Conservation (phyloP, 2,329 filamentous ascomycete genomes). For the Trichophaea hybrida region DNA sequence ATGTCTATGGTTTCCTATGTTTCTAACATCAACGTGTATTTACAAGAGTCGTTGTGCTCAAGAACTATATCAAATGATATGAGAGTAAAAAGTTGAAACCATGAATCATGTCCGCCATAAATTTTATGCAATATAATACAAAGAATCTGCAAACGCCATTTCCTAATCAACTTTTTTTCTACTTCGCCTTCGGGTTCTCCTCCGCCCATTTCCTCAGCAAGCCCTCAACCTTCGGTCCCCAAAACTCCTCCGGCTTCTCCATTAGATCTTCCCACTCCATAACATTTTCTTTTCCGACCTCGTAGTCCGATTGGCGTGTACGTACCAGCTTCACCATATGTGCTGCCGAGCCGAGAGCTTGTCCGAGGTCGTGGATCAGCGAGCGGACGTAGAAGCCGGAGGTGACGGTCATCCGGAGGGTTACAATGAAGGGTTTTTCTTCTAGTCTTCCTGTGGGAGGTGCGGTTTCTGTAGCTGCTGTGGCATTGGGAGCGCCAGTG, state of each 20-base stretch:
- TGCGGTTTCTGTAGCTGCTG: not conserved
- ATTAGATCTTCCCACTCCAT: conserved; percentile 26
- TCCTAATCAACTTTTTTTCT: not conserved
- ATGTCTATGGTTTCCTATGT: no score
- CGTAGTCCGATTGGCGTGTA: conserved; percentile 67
- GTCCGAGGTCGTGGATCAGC: conserved; percentile 79
- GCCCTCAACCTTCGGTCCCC: conserved; percentile 14
- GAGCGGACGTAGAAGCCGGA: conserved; percentile 95
- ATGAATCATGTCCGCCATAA: no score
- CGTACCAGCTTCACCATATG: conserved; percentile 77
- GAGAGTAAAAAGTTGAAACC: no score
- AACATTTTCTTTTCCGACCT: conserved; percentile 41
- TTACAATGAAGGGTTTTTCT: conserved; percentile 47
- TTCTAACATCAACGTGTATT: no score
- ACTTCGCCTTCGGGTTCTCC: conserved; percentile 5
- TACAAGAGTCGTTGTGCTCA: no score
- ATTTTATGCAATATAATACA: no score
- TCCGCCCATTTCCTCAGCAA: conserved; percentile 13
- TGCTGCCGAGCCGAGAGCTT: conserved; percentile 64
- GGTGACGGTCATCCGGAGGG: conserved; percentile 78
- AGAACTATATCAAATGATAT: no score
- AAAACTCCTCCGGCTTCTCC: conserved; percentile 7
- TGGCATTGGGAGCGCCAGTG: not conserved
- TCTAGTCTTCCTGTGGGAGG: not conserved
- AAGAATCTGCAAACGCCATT: not conserved